Percentiles rank a stretch among this genome's conserved stretches.
Conservation (phyloP, 495 filamentous ascomycete genomes). For the Penicillium pancosmium region DNA sequence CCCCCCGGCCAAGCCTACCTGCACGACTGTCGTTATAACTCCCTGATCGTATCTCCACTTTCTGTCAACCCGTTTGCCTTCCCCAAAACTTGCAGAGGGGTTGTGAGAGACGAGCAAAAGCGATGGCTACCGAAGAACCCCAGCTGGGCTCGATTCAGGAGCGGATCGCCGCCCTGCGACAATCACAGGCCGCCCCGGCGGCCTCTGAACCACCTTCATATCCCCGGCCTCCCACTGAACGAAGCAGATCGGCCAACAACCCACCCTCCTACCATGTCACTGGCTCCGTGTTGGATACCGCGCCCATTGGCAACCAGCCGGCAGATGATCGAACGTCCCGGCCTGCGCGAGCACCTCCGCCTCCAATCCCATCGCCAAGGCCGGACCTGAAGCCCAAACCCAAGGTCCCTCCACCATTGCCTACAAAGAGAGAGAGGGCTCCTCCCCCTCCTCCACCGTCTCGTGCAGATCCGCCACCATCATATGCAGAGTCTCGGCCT, state of each 20-base stretch:
- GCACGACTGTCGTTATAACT: constrained; percentile 7
- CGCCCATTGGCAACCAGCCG: constrained; percentile 51
- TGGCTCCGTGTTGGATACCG: constrained; percentile 32
- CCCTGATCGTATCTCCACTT: constrained; percentile 4
- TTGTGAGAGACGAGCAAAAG: neutral
- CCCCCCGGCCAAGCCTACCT: constrained; percentile 26
- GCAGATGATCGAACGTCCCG: constrained; percentile 24
- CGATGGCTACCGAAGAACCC: constrained; percentile 39
- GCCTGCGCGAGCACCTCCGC: constrained; percentile 20
- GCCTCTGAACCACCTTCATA: constrained; percentile 22
- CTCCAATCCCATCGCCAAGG: constrained; percentile 24
- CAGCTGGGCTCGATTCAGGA: constrained; percentile 56
- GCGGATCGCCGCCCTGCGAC: constrained; percentile 62
- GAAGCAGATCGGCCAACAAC: constrained; percentile 50
- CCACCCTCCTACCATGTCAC: constrained; percentile 44
- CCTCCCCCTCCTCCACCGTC: constrained; percentile 46
- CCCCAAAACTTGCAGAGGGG: neutral
- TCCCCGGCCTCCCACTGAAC: constrained; percentile 38
- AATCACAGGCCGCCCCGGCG: constrained; percentile 51
- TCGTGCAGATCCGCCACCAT: constrained; percentile 37
- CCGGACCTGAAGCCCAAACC: constrained; percentile 40
- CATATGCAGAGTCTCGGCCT: constrained; percentile 38
- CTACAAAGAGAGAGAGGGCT: constrained; percentile 45
- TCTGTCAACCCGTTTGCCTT: neutral
- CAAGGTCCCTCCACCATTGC: constrained; percentile 53